Evolutionary conservation across 805 yeast species (phyloP).

Genomic region (Candida railenensis): DNA sequence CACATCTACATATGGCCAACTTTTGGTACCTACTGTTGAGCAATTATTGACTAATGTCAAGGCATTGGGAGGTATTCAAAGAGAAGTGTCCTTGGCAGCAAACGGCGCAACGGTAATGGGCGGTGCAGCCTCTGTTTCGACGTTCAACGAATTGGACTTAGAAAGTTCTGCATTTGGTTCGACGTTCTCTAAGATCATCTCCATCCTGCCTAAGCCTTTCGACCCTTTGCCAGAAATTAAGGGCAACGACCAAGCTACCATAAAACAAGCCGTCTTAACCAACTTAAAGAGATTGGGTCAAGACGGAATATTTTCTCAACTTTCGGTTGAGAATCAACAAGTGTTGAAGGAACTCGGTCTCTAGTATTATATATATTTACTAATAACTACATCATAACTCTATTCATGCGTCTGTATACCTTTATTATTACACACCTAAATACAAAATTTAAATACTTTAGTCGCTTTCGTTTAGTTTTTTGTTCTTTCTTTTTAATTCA

Average conservation of each 20-base stretch:
- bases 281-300: constrained; percentile 27
- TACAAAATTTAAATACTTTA: neutral
- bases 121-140: constrained; percentile 24
- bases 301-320: constrained; percentile 24
- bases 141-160: constrained; percentile 44
- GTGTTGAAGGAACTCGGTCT: constrained; percentile 8
- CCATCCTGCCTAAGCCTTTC: constrained; percentile 56
- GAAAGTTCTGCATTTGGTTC: constrained; percentile 84
- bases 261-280: constrained; percentile 23
- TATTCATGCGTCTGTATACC: too few species aligned
- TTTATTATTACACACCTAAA: too few species aligned
- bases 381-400: neutral
- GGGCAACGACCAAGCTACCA: constrained; percentile 30
- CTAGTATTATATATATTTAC: too few species aligned
- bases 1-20: constrained; percentile 17
- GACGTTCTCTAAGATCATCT: constrained; percentile 69
- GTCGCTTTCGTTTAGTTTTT: neutral
- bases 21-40: constrained; percentile 29
- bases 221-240: constrained; percentile 68
- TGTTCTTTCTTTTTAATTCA: neutral
- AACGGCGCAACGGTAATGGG: constrained; percentile 15
- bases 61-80: constrained; percentile 27
- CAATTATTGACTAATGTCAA: constrained; percentile 30
- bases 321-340: constrained; percentile 18
- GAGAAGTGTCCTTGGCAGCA: constrained; percentile 8